These are phyloP conservation scores for Pinus tabuliformis DNA, from an alignment of 75 land plant species.

Conservation along the genomic window DNA sequence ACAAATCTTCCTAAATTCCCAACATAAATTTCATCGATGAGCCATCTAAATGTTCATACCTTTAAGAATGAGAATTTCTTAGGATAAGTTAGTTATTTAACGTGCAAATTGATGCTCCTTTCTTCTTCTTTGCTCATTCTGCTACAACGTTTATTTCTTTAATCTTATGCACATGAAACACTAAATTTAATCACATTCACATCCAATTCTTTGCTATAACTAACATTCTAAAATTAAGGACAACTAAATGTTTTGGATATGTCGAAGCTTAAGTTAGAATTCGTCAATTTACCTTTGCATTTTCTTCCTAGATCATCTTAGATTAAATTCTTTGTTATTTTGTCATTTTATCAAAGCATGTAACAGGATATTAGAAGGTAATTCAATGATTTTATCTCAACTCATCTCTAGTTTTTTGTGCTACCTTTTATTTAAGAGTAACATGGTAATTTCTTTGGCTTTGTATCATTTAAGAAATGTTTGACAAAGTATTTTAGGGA, in stretches of 20 bases:
- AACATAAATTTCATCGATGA: too few relatives aligned
- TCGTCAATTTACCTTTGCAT: neutral
- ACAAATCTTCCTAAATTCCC: too few relatives aligned
- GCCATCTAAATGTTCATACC: too few relatives aligned
- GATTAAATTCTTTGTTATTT: neutral
- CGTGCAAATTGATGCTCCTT: neutral
- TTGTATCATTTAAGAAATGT: neutral
- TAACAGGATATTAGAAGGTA: too few relatives aligned
- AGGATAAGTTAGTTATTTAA: neutral
- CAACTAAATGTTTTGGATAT: neutral
- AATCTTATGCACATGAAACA: too few relatives aligned
- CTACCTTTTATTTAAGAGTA: too few relatives aligned
- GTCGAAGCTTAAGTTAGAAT: neutral
- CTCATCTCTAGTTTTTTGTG: too few relatives aligned
- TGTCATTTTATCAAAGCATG: too few relatives aligned
- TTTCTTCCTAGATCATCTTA: neutral
- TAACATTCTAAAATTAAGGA: neutral
- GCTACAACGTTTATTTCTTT: too few relatives aligned
- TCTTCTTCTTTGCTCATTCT: neutral
- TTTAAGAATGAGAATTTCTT: neutral
- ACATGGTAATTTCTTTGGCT: too few relatives aligned
- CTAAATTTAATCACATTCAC: too few relatives aligned
- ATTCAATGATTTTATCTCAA: too few relatives aligned
- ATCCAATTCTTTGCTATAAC: neutral
- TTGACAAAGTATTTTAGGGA: neutral